These are phyloP conservation scores for Sambucus nigra DNA, from an alignment of 129 eudicot genomes.

Conservation along the genomic window DNA sequence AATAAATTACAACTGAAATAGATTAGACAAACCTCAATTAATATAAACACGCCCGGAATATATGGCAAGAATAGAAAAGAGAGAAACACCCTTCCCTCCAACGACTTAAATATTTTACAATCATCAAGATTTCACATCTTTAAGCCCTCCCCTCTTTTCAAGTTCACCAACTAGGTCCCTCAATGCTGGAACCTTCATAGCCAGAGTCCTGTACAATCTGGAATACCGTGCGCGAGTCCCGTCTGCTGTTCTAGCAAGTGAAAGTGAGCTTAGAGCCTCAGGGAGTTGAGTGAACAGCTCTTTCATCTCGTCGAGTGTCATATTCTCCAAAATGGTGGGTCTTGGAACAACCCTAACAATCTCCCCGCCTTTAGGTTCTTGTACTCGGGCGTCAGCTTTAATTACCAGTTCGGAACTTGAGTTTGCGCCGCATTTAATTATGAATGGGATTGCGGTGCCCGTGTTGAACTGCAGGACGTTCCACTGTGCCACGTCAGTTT, in stretches of 20 bases:
- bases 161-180: slow-evolving; percentile 94
- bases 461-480: slow-evolving; percentile 92
- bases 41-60: background rate
- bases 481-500: slow-evolving; percentile 93
- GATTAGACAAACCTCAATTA: background rate
- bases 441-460: slow-evolving; percentile 82
- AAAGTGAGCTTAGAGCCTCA: slow-evolving; percentile 73
- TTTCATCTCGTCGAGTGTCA: slow-evolving; percentile 85
- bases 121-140: slow-evolving; percentile 53
- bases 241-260: slow-evolving; percentile 88
- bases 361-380: slow-evolving; percentile 94
- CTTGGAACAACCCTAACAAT: slow-evolving; percentile 85
- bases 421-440: slow-evolving; percentile 94
- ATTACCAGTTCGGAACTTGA: slow-evolving; percentile 87
- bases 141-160: slow-evolving; percentile 89
- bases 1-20: background rate
- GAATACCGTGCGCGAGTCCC: slow-evolving; percentile 95
- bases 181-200: slow-evolving; percentile 94
- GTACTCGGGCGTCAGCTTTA: slow-evolving; percentile 82
- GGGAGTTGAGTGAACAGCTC: slow-evolving; percentile 66
- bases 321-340: slow-evolving; percentile 70
- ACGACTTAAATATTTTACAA: background rate
- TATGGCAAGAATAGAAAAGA: background rate
- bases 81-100: background rate
- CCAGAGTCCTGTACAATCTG: slow-evolving; percentile 80